Conservation (phyloP, 768 basidiomycete genomes). For the Mycena latifolia region DNA sequence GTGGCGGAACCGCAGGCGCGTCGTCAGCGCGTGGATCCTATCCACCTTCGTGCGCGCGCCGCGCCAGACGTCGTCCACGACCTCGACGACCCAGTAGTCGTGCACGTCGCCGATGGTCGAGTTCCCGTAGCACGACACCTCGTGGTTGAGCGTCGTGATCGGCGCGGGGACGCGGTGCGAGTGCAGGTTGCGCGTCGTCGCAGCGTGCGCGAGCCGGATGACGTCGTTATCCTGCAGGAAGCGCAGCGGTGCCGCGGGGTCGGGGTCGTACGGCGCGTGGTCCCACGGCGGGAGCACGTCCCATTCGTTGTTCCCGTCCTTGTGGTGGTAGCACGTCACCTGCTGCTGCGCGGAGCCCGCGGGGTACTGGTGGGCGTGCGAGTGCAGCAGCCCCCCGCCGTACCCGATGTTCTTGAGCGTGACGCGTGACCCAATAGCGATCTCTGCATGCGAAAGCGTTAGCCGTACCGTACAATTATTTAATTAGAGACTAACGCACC, state of each 20-base stretch:
- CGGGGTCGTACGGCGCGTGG: slow-evolving; percentile 70
- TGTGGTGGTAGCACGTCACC: slow-evolving; percentile 99
- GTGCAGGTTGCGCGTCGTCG: slow-evolving; percentile 96
- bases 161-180: slow-evolving; percentile 92
- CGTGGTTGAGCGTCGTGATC: slow-evolving; percentile 89
- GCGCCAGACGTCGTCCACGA: slow-evolving; percentile 89
- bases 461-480: no score
- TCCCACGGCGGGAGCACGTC: slow-evolving; percentile 85
- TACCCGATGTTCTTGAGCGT: slow-evolving; percentile 98
- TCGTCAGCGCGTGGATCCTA: slow-evolving; percentile 90
- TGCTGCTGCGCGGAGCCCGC: slow-evolving; percentile 95
- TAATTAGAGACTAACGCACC: slow-evolving; percentile 53
- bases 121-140: slow-evolving; percentile 97
- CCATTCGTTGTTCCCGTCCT: slow-evolving; percentile 98
- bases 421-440: slow-evolving; percentile 90
- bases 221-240: slow-evolving; percentile 83
- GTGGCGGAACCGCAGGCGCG: slow-evolving; percentile 89
- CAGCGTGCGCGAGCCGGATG: slow-evolving; percentile 82
- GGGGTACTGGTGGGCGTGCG: slow-evolving; percentile 94
- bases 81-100: slow-evolving; percentile 94
- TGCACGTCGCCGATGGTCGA: slow-evolving; percentile 86
- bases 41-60: slow-evolving; percentile 67
- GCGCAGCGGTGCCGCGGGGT: slow-evolving; percentile 74
- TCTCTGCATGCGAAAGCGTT: slow-evolving; percentile 63
- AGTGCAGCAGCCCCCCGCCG: slow-evolving; percentile 96